Evolutionary conservation across 192 early-diverging fungal genomes (phyloP), one percentile per base, ranked within the genome.

Genomic region (Gamsiella multidivaricata): DNA sequence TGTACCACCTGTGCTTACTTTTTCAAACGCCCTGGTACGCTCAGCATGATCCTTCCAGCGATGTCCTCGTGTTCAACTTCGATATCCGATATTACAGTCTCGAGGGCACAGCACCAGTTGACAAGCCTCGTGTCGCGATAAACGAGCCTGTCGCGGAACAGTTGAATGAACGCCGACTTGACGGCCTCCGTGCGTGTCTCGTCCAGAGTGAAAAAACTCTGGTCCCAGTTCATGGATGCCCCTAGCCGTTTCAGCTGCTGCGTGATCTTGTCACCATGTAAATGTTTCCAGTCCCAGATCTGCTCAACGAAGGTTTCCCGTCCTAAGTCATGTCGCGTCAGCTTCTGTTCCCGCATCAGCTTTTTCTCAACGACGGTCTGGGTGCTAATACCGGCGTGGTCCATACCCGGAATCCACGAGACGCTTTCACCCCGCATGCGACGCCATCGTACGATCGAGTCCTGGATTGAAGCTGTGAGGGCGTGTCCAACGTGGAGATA

Each of bases 311-410:
- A 99, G 2, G 72, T 84, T 15, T 94, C 90, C 31, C 97, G 88
- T 1, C 96, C 96, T 29, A 99, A 74, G 68, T 95, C 92, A 66
- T 98, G 95, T 18, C 96, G 83, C 0, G 93, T 92, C 31, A 89
- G 39, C 45, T 85, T 81, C 22, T 81, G 76, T 62, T 93, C 89
- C 43, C 85, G 83, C 87, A 90, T 90, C 50, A 99, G 81, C 58
- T 93, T 88, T 83, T 93, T 95, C 70, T 99, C 97, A 8, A 99
- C 96, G 0, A 99, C 96, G 0, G 96, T 88, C 71, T 99, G 97
- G 15, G 94, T 97, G 32, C 96, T 94, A 62, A 99, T 99, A 28
- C 97, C 97, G 28, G 97, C 97, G 71, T 99, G 97, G 69, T 99
- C 97, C 43, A 91, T 93, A n/a, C 97, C 97, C 3, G 97, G 97